Evolutionary conservation across 768 basidiomycete species (phyloP), one percentile per base, ranked within the genome.

Genomic region (Mycena haematopus): DNA sequence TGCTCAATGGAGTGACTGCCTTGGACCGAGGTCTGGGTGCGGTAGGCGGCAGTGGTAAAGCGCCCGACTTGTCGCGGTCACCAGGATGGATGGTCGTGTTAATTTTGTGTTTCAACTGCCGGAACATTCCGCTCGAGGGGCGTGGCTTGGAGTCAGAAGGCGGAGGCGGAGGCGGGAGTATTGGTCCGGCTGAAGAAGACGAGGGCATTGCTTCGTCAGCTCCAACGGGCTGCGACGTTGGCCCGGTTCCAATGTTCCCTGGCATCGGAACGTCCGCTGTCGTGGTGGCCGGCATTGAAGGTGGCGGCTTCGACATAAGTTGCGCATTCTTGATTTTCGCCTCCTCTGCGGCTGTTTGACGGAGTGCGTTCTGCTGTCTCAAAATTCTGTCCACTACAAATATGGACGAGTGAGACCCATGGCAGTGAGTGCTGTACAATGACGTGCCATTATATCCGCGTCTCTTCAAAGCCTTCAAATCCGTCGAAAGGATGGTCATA

Each of bases 401-500:
- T 53, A 33, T 31, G 27, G 8, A 15, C 52, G 15, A 59, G 36
- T 25, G 24, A 51, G 21, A 42, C 29, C 8, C 22, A 27, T 40
- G 29, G n/a, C n/a, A n/a, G n/a, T n/a, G 5, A 54, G 17, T 0
- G 4, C 9, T 6, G n/a, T 51, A 11, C 13, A 19, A 47, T 47
- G 21, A 52, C 55, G 5, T 66, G 91, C 92, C 90, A 69, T 95
- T 93, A 71, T 93, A 96, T 6, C 94, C 95, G 65, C 94, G 80
- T 40, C 94, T 80, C 69, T 88, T 89, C 65, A 97, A 74, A 3
- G 93, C 87, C 61, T 86, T 84, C 42, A 98, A 76, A 66, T 96
- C 93, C 0, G 96, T 98, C 0, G 94, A 93, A 19, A 99, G 81
- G 56, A 99, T 93, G 0, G 95, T 97, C 86, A 93, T 92, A 67